These are phyloP conservation scores for Phialophora verrucosa DNA, from an alignment of 2,329 filamentous ascomycete genomes.

Conservation along the genomic window DNA sequence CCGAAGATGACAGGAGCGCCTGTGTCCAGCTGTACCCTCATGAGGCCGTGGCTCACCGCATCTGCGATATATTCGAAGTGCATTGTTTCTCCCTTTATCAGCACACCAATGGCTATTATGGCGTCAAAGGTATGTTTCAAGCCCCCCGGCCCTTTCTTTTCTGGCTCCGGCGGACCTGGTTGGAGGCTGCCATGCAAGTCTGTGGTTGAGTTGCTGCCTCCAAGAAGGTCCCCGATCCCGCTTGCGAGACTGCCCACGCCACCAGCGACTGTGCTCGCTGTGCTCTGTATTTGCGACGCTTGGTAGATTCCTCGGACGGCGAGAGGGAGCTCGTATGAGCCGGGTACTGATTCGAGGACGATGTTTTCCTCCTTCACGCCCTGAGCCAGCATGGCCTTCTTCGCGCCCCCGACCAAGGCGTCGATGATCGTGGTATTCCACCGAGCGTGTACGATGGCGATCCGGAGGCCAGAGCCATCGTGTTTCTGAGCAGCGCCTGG, in stretches of 20 bases:
- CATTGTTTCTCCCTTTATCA: conserved; percentile 99
- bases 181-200: conserved; percentile 60
- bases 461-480: conserved; percentile 75
- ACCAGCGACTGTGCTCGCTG: conserved; percentile 44
- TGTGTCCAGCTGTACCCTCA: conserved; percentile 89
- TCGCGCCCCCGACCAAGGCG: conserved; percentile 79
- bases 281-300: conserved; percentile 82
- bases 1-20: conserved; percentile 92
- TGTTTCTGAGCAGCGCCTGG: conserved; percentile 63
- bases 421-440: conserved; percentile 93
- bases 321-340: conserved; percentile 92
- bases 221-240: conserved; percentile 77
- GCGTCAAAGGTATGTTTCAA: conserved; percentile 72
- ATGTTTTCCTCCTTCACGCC: conserved; percentile 91
- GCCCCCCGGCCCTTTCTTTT: conserved; percentile 48
- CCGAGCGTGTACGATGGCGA: conserved; percentile 93
- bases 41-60: conserved; percentile 85
- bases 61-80: conserved; percentile 99
- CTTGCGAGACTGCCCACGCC: conserved; percentile 59
- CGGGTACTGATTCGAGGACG: conserved; percentile 85
- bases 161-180: conserved; percentile 35
- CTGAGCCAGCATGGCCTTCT: conserved; percentile 74
- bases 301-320: conserved; percentile 87
- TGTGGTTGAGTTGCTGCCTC: conserved; percentile 65
- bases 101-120: conserved; percentile 89